Evolutionary conservation across 2,329 filamentous ascomycete genomes (phyloP).

Genomic region (Pyricularia sp.): DNA sequence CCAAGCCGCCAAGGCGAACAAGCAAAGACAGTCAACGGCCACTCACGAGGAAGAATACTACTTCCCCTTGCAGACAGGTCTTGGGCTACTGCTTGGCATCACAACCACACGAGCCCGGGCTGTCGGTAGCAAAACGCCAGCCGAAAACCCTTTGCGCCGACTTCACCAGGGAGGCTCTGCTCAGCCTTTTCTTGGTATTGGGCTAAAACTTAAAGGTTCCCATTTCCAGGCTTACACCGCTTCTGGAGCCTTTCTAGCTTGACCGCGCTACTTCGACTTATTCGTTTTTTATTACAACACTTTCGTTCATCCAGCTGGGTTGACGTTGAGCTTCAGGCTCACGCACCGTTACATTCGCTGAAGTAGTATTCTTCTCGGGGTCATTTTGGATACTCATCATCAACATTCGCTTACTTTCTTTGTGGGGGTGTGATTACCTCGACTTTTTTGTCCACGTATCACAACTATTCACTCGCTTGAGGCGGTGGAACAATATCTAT

Average conservation of each 20-base stretch:
- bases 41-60: neutral
- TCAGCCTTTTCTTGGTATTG: neutral
- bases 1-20: neutral
- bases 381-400: neutral
- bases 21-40: neutral
- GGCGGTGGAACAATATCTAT: neutral
- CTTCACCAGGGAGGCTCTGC: neutral
- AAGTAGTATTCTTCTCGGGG: neutral
- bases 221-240: neutral
- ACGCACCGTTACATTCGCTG: neutral
- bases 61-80: neutral
- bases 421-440: neutral
- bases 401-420: neutral
- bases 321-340: neutral
- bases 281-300: neutral
- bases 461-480: neutral
- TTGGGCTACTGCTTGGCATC: neutral
- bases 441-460: neutral
- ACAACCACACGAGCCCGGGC: neutral
- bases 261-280: neutral
- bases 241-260: neutral
- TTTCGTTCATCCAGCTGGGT: neutral
- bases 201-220: neutral
- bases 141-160: neutral
- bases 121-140: neutral